These are phyloP conservation scores for Amanita pallidorosea DNA, from an alignment of 768 basidiomycete genomes.

Conservation along the genomic window DNA sequence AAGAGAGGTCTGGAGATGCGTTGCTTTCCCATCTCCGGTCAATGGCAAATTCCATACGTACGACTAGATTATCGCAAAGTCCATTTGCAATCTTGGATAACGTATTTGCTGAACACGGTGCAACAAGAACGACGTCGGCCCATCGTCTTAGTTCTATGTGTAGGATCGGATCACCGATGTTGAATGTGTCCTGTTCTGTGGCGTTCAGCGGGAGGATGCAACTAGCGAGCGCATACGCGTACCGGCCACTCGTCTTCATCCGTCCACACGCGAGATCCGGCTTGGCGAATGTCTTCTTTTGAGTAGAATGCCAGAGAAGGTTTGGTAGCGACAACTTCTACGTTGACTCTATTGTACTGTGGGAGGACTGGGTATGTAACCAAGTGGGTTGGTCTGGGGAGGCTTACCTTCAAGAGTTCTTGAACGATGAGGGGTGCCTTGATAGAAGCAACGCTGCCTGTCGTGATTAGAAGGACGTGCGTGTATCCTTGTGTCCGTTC, in stretches of 20 bases:
- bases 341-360: conserved; percentile 64
- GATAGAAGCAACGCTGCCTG: conserved; percentile 93
- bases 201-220: background rate
- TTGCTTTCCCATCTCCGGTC: background rate
- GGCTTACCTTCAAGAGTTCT: conserved; percentile 47
- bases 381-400: conserved; percentile 8
- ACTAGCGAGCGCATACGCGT: conserved; percentile 16
- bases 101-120: conserved; percentile 96
- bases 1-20: conserved; percentile 53
- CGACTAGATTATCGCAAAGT: conserved; percentile 83
- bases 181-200: conserved; percentile 46
- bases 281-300: conserved; percentile 32
- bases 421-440: conserved; percentile 85
- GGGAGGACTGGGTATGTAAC: background rate
- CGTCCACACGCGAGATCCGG: conserved; percentile 67
- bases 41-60: conserved; percentile 19
- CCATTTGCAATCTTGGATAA: conserved; percentile 88
- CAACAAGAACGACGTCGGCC: conserved; percentile 93
- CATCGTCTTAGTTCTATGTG: conserved; percentile 92
- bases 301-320: conserved; percentile 71
- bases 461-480: conserved; percentile 77
- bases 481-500: conserved; percentile 31
- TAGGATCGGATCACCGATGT: conserved; percentile 83
- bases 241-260: conserved; percentile 94
- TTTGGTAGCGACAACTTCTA: conserved; percentile 80